These are phyloP conservation scores for Cardiospermum halicacabum DNA, from an alignment of 345 rosid species.

Conservation along the genomic window DNA sequence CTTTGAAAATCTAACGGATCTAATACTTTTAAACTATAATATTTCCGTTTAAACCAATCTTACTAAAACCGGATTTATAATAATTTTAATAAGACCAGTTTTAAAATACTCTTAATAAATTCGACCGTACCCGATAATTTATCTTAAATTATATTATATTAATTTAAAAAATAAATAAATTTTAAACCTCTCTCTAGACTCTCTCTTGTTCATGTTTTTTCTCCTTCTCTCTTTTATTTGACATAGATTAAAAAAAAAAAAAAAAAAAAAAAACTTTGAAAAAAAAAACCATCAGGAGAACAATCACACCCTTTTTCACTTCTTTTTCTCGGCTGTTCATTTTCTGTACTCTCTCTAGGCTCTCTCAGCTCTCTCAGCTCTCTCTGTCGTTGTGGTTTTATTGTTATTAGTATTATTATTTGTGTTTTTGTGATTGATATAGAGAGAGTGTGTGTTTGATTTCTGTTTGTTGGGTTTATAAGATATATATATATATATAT, in stretches of 20 bases:
- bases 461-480: too few relatives aligned
- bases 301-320: constrained; percentile 1
- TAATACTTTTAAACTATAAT: too few relatives aligned
- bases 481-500: too few relatives aligned
- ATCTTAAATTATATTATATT: too few relatives aligned
- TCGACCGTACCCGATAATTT: too few relatives aligned
- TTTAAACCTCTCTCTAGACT: background rate
- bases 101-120: too few relatives aligned
- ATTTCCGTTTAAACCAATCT: too few relatives aligned
- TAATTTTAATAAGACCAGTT: too few relatives aligned
- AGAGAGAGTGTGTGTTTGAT: too few relatives aligned
- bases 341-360: background rate
- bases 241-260: constrained; percentile 9
- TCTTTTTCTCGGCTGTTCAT: background rate
- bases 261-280: background rate
- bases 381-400: background rate
- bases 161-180: background rate
- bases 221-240: constrained; percentile 5
- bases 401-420: background rate
- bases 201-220: background rate
- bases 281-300: background rate
- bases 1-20: too few relatives aligned
- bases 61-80: too few relatives aligned
- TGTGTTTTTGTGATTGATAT: background rate
- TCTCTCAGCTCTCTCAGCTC: background rate